Conservation (phyloP, 257 asterid species). For the Nicotiana undulata region DNA sequence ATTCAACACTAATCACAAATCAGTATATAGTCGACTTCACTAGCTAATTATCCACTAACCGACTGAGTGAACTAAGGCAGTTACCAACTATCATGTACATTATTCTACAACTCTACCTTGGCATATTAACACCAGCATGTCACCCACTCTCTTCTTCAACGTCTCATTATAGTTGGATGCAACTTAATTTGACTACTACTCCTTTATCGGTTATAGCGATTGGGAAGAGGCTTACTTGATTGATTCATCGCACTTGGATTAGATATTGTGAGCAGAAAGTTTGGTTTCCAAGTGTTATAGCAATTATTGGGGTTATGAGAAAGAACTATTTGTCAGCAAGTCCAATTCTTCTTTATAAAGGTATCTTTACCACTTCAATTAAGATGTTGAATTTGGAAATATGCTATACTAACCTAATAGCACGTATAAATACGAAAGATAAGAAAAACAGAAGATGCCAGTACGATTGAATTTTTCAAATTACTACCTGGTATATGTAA, state of each 20-base stretch:
- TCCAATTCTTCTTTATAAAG: neutral
- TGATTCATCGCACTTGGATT: neutral
- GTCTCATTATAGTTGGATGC: neutral
- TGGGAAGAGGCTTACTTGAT: neutral
- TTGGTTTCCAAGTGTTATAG: neutral
- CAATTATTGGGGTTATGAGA: neutral
- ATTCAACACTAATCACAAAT: neutral
- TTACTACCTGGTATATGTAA: conserved; percentile 83
- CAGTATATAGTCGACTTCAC: neutral
- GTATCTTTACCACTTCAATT: neutral
- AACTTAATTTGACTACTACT: neutral
- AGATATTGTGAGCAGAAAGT: neutral
- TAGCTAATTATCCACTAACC: neutral
- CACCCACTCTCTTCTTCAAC: neutral
- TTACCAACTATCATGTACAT: neutral
- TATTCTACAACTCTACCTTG: neutral
- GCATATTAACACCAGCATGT: neutral
- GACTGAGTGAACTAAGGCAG: neutral
- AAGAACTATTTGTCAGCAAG: neutral
- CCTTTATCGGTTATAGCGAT: neutral
- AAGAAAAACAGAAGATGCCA: neutral
- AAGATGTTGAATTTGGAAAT: neutral
- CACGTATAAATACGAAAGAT: neutral
- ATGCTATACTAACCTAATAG: neutral
- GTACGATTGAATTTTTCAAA: neutral